Evolutionary conservation across 495 filamentous ascomycete species (phyloP).

Genomic region (Hypomontagnella submonticulosa): DNA sequence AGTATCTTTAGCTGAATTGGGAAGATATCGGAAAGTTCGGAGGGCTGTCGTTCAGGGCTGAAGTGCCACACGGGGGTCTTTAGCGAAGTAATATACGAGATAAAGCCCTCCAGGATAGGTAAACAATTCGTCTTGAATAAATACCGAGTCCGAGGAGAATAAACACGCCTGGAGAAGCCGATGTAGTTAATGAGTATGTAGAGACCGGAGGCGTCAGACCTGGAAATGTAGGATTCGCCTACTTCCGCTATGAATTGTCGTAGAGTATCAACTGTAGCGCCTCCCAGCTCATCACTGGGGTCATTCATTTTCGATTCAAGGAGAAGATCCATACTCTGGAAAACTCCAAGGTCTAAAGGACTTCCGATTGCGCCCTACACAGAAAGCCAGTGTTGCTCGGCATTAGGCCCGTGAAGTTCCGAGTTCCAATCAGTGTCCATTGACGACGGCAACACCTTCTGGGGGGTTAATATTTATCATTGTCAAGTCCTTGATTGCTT

Average conservation of each 20-base stretch:
- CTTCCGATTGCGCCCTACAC: constrained; percentile 15
- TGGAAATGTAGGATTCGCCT: not conserved
- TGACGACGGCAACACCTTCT: constrained; percentile 31
- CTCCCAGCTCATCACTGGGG: not conserved
- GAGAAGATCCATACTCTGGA: constrained; percentile 9
- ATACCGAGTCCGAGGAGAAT: not conserved
- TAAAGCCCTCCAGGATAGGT: constrained; percentile 5
- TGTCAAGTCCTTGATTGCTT: constrained; percentile 18
- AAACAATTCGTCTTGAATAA: constrained; percentile 9
- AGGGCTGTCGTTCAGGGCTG: not conserved
- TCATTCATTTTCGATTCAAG: constrained; percentile 1
- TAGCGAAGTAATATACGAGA: constrained; percentile 2
- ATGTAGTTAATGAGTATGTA: not conserved
- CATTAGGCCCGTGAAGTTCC: constrained; percentile 25
- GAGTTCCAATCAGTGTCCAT: constrained; percentile 21
- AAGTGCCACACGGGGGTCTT: not conserved
- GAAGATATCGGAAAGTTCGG: constrained; percentile 4
- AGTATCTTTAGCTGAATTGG: constrained; percentile 17
- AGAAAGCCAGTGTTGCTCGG: constrained; percentile 46
- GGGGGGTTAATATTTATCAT: constrained; percentile 31
- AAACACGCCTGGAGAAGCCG: not conserved
- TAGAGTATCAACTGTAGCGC: not conserved
- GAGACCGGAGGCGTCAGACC: not conserved
- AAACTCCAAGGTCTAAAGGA: not conserved
- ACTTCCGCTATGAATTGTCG: not conserved